phyloP scores from a whole-genome alignment of 768 basidiomycete genomes.

The Rhizopogon sp. region DNA sequence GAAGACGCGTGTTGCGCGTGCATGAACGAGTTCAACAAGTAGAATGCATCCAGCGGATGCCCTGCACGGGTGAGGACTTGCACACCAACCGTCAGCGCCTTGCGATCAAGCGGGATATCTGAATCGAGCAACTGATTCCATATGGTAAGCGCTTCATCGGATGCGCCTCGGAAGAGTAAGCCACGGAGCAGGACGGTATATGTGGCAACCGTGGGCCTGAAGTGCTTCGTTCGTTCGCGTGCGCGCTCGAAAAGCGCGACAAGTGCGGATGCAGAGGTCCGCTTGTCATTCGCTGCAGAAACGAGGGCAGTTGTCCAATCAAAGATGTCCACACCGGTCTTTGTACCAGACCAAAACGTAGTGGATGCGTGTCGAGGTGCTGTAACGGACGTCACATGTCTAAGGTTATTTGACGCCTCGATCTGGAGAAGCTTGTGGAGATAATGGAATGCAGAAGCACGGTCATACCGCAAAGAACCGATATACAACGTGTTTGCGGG shows the following conservation, averaged over 20 bases:
- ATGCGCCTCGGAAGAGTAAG: constrained; percentile 39
- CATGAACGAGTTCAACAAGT: constrained; percentile 39
- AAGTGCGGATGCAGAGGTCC: constrained; percentile 27
- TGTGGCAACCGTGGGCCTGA: constrained; percentile 40
- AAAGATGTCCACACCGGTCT: constrained; percentile 34
- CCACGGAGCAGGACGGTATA: constrained; percentile 54
- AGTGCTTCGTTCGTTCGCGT: constrained; percentile 16
- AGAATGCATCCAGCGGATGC: constrained; percentile 44
- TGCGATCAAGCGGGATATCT: constrained; percentile 36
- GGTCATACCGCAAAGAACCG: constrained; percentile 33
- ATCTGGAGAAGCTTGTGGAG: constrained; percentile 33
- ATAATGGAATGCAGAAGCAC: constrained; percentile 42
- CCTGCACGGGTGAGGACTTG: constrained; percentile 41
- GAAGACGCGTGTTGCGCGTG: constrained; percentile 16
- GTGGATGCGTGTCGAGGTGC: neutral
- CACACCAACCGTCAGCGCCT: constrained; percentile 46
- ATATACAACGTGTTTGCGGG: constrained; percentile 41
- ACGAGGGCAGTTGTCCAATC: constrained; percentile 44
- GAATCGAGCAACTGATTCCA: constrained; percentile 39
- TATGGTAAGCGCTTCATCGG: constrained; percentile 33
- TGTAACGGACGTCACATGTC: neutral
- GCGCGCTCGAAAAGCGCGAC: constrained; percentile 34
- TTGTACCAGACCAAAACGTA: constrained; percentile 11
- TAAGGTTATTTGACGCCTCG: constrained; percentile 12
- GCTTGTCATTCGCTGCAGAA: constrained; percentile 37